Evolutionary conservation across 2,329 filamentous ascomycete genomes (phyloP).

Genomic region (Drechslerella coelobrocha): DNA sequence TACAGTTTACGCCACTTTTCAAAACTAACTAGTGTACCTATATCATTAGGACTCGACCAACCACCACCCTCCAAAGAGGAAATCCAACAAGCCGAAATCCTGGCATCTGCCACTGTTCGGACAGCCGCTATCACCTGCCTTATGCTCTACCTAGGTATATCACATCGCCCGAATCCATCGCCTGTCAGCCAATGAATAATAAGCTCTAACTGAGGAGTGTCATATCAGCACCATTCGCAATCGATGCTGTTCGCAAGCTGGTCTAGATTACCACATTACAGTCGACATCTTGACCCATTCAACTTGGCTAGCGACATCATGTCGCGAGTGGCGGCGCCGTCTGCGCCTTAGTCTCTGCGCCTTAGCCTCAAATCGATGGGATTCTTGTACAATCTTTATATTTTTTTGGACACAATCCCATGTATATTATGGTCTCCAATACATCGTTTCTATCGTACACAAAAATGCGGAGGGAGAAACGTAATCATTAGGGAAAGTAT

Average conservation of each 20-base stretch:
- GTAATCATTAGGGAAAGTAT: constrained; percentile 1
- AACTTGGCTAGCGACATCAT: no score
- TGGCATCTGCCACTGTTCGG: constrained; percentile 72
- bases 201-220: neutral
- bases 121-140: constrained; percentile 70
- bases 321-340: no score
- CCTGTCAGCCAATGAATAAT: neutral
- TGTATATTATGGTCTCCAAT: constrained; percentile 40
- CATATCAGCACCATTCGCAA: constrained; percentile 63
- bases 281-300: neutral
- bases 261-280: constrained; percentile 56
- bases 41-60: constrained; percentile 68
- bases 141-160: constrained; percentile 78
- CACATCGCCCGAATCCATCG: neutral
- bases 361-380: no score
- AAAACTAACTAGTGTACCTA: neutral
- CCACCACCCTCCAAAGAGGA: constrained; percentile 75
- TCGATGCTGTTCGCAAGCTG: constrained; percentile 65
- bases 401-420: neutral
- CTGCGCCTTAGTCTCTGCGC: no score
- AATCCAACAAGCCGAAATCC: constrained; percentile 68
- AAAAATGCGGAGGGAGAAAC: constrained; percentile 6
- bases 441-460: constrained; percentile 41
- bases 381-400: constrained; percentile 27
- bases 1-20: neutral